phyloP scores from a whole-genome alignment of 208 protist species.

The Leishmania arabica region DNA sequence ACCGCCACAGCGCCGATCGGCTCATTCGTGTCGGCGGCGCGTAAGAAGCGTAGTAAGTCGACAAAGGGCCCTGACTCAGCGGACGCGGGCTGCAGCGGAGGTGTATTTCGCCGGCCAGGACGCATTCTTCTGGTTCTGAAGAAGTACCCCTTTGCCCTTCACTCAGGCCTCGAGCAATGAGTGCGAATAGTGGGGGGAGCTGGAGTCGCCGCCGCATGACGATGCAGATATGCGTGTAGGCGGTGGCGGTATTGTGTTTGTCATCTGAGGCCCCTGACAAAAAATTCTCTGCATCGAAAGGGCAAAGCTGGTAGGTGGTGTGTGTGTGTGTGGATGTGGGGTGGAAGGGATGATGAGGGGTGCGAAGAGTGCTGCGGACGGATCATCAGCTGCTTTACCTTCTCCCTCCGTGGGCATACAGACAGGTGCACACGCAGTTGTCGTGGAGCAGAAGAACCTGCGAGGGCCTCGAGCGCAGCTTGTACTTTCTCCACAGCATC shows the following conservation, averaged over 20 bases:
- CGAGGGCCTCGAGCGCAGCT: background rate
- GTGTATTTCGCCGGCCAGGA: constrained; percentile 22
- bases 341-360: background rate
- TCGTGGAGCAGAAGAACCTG: background rate
- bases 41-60: constrained; percentile 20
- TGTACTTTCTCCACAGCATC: background rate
- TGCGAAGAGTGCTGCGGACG: background rate
- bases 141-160: constrained; percentile 65
- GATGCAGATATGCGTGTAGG: background rate
- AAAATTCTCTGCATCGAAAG: background rate
- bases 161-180: constrained; percentile 60
- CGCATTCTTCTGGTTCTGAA: constrained; percentile 56
- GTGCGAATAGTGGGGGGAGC: background rate
- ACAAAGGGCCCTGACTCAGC: background rate
- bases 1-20: background rate
- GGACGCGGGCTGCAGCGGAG: background rate
- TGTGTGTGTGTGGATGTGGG: too few species aligned
- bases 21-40: background rate
- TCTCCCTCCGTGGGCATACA: background rate
- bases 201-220: background rate
- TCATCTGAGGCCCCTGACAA: background rate
- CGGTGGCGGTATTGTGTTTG: background rate
- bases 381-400: background rate
- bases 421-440: too few species aligned
- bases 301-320: background rate